These are phyloP conservation scores for Colletotrichum sp. DNA, from an alignment of 2,329 filamentous ascomycete species.

Conservation along the genomic window DNA sequence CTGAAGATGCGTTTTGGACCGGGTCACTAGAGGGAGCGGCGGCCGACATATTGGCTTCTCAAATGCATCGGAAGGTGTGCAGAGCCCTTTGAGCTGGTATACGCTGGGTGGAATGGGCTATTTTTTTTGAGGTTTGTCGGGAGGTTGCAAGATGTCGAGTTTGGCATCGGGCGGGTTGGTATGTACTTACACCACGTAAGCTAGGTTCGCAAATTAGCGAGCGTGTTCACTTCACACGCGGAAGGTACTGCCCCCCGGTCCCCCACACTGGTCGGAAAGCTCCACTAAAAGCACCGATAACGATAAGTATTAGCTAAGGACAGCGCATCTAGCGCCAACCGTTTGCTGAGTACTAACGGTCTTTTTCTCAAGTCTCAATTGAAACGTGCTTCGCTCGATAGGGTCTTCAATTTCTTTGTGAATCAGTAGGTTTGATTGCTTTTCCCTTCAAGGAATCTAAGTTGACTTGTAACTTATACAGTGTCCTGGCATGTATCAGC, in stretches of 20 bases:
- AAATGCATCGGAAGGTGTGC: conserved; percentile 17
- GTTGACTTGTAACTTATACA: neutral
- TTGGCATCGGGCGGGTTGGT: neutral
- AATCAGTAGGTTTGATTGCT: neutral
- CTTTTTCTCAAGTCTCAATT: neutral
- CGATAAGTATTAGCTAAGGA: neutral
- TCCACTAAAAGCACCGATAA: conserved; percentile 9
- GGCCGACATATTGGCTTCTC: conserved; percentile 30
- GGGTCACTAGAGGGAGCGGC: conserved; percentile 27
- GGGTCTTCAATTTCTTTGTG: neutral
- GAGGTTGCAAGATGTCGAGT: conserved; percentile 11
- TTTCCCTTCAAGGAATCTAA: neutral
- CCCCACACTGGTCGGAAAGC: conserved; percentile 11
- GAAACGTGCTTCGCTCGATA: neutral
- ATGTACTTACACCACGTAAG: conserved; percentile 22
- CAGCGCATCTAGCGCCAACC: neutral
- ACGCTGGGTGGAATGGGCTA: neutral
- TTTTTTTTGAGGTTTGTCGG: neutral
- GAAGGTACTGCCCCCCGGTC: conserved; percentile 15
- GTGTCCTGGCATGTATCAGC: neutral
- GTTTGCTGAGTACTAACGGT: neutral
- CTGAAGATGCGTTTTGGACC: conserved; percentile 30
- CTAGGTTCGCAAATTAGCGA: conserved; percentile 20
- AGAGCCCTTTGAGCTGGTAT: conserved; percentile 20
- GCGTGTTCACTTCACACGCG: conserved; percentile 21